Percentiles rank a stretch among this genome's conserved stretches.
Conservation (phyloP, 2,329 filamentous ascomycete species). For the Lachnum nothofagi region DNA sequence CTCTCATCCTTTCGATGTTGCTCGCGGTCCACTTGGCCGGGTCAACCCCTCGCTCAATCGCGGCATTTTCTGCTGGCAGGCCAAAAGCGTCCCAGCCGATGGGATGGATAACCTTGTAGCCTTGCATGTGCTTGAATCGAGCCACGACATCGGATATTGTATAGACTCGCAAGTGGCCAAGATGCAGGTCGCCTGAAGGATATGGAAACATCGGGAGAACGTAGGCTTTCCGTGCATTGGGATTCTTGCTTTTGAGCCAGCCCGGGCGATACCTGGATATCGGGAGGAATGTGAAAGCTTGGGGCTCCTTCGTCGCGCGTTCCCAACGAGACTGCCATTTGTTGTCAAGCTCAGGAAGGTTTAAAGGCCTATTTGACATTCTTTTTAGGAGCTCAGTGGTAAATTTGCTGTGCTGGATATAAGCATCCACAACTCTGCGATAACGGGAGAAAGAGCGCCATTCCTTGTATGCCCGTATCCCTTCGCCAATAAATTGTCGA, state of each 20-base stretch:
- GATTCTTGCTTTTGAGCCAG: neutral
- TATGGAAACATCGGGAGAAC: conserved; percentile 92
- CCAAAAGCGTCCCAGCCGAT: conserved; percentile 96
- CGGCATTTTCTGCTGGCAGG: conserved; percentile 84
- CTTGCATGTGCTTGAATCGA: conserved; percentile 69
- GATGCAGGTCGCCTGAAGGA: conserved; percentile 78
- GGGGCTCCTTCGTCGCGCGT: too few species aligned
- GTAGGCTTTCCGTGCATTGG: conserved; percentile 46
- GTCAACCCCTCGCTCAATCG: conserved; percentile 73
- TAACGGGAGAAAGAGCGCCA: too few species aligned
- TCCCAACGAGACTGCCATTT: conserved; percentile 29
- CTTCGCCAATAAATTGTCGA: too few species aligned
- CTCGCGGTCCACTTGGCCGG: conserved; percentile 72
- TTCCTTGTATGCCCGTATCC: too few species aligned
- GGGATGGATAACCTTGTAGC: conserved; percentile 72
- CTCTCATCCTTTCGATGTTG: conserved; percentile 82
- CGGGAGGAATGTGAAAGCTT: too few species aligned
- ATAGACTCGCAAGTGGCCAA: conserved; percentile 84
- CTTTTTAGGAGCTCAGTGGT: too few species aligned
- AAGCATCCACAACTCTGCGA: too few species aligned
- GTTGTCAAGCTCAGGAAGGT: conserved; percentile 23
- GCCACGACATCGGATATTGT: conserved; percentile 83
- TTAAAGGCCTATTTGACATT: conserved; percentile 9
- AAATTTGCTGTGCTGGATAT: neutral
- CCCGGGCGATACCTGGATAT: too few species aligned